Base-by-base conservation (phyloP, 305 asterid species). In the Fraxinus nigra region DNA sequence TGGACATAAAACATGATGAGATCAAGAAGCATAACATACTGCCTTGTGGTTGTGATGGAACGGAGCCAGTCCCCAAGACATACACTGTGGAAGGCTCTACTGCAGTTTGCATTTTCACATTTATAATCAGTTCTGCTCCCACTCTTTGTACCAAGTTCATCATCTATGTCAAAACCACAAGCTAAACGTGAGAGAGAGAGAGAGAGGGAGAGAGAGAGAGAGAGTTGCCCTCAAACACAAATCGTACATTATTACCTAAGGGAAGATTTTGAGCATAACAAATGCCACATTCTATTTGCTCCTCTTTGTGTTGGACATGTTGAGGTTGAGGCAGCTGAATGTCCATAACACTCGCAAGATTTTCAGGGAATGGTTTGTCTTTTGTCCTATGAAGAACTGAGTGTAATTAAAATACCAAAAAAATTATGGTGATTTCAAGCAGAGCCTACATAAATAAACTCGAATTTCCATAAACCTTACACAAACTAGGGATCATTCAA, bases 21-120 rank as follows among this genome's bases (percentile, higher is more conserved):
- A 80, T 35, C 0, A 16, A 73, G 30, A 74, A 78, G 77, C 16
- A 78, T 28, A 74, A 89, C 95, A 22, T 93, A 93, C 98, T 87
- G 93, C 86, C 97, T 93, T 16, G 97, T 93, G 16, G 98, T 92
- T 0, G 97, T 91, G 78, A 94, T 92, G 38, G 97, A 92, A 63
- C 92, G 88, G 70, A 94, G 91, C 98, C 98, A 94, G 84, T 94
- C 97, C n/a, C 78, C 91, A 46, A 94, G 94, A 84, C 98, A 94
- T 79, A 94, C 82, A 84, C 89, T 89, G 82, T 94, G 98, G 86
- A 94, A 94, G 33, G 87, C 93, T 74, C 89, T 92, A 43, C 84
- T 86, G 89, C 98, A 94, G 89, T 85, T 89, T 81, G 84, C 88
- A 78, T 90, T 94, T 83, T 93, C 97, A 82, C 98, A 94, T 48